Evolutionary conservation across 2,329 filamentous ascomycete species (phyloP).

Genomic region (Nigrograna mackinnonii): DNA sequence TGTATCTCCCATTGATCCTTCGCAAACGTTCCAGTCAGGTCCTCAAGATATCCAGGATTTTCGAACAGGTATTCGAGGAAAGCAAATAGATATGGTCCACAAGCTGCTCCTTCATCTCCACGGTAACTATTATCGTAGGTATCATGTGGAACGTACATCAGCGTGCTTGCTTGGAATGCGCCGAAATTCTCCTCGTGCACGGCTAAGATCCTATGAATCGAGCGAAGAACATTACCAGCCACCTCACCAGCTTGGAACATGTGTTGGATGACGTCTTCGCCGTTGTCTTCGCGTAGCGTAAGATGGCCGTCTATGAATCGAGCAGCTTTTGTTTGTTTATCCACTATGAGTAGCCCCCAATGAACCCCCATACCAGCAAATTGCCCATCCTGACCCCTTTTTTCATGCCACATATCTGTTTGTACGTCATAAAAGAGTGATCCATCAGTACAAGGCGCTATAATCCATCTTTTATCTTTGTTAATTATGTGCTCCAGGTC

Average conservation of each 20-base stretch:
- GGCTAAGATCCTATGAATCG: slow-evolving; percentile 1
- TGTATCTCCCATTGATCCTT: background rate
- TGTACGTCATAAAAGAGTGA: no score
- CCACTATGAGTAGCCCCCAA: slow-evolving; percentile 5
- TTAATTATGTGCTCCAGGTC: no score
- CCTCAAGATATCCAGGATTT: background rate
- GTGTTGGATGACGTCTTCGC: background rate
- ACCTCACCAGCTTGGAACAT: slow-evolving; percentile 6
- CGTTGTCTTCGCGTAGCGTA: background rate
- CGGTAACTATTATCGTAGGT: background rate
- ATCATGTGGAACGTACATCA: slow-evolving; percentile 5
- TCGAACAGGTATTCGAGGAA: background rate
- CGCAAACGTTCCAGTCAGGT: no score
- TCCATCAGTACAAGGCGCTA: no score
- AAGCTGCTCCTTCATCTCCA: background rate
- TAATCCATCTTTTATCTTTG: no score
- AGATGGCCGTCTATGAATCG: slow-evolving; percentile 5
- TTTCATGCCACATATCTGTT: no score
- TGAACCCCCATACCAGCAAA: no score
- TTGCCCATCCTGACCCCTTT: no score
- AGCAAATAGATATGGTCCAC: slow-evolving; percentile 1
- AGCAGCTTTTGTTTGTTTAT: slow-evolving; percentile 3
- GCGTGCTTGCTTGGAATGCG: slow-evolving; percentile 2
- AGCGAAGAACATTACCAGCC: slow-evolving; percentile 6
- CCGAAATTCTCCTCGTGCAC: background rate